Conservation (phyloP, 2,329 filamentous ascomycete species). For the Penicillium sp. region DNA sequence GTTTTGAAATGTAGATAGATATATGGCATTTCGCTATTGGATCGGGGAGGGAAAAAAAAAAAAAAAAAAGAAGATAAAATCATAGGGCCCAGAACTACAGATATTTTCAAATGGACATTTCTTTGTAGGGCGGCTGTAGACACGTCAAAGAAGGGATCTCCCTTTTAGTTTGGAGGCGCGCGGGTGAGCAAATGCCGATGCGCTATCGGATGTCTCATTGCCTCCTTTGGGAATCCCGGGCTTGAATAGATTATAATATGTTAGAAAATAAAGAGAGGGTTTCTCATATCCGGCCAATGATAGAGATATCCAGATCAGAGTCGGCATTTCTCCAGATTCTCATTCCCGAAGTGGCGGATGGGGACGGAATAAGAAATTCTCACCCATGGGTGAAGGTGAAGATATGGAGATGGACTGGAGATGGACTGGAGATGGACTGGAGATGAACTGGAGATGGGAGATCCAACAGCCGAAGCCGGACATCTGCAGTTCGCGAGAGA, state of each 20-base stretch:
- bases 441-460: neutral
- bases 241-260: neutral
- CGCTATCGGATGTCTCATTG: neutral
- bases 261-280: neutral
- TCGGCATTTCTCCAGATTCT: conserved; percentile 6
- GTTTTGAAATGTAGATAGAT: neutral
- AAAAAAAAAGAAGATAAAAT: neutral
- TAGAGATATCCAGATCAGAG: neutral
- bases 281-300: neutral
- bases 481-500: neutral
- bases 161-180: neutral
- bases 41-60: neutral
- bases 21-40: neutral
- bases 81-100: neutral
- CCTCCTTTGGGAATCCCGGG: neutral
- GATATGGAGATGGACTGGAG: neutral
- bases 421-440: no score
- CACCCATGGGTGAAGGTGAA: neutral
- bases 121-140: conserved; percentile 3
- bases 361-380: neutral
- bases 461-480: neutral
- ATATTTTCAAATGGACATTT: neutral
- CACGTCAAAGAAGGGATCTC: neutral
- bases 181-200: neutral
- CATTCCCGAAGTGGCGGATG: neutral